A percentile compares a stretch with the other conserved stretches of the same genome.
Conservation (phyloP, 1,284 basidiomycete genomes). For the Microbotryum saponariae region DNA sequence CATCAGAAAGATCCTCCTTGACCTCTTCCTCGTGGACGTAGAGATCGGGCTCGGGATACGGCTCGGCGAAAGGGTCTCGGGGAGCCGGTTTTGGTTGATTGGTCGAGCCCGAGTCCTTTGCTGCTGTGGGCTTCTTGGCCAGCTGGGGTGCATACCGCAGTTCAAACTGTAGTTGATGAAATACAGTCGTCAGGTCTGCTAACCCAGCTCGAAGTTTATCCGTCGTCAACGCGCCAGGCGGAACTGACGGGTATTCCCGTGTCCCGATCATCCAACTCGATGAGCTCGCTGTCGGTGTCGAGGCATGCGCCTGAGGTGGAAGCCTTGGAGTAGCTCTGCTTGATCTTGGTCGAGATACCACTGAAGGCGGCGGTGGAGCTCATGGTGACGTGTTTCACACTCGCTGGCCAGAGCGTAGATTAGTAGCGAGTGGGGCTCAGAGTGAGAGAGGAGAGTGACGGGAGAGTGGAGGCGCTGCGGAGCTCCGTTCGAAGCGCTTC, state of each 20-base stretch:
- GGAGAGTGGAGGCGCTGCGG: no score
- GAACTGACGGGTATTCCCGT: conserved; percentile 25
- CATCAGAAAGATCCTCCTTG: conserved; percentile 23
- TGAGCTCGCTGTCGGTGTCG: conserved; percentile 23
- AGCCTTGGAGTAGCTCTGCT: conserved; percentile 19
- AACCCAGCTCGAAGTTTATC: no score
- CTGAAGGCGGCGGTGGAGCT: neutral
- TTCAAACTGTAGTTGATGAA: conserved; percentile 20
- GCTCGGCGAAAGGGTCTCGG: conserved; percentile 27
- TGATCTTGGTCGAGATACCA: conserved; percentile 15
- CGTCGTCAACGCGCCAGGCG: neutral
- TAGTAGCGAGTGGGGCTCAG: no score
- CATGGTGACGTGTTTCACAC: neutral
- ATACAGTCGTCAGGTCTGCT: neutral
- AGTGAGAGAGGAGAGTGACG: no score
- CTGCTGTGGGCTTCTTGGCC: conserved; percentile 25
- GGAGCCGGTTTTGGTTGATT: neutral
- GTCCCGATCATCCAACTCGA: conserved; percentile 25
- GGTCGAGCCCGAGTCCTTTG: conserved; percentile 1
- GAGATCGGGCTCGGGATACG: conserved; percentile 19
- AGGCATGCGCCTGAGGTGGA: conserved; percentile 2
- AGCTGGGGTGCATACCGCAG: conserved; percentile 26
- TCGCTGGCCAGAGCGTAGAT: no score
- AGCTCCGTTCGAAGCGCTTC: no score
- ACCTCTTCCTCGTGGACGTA: conserved; percentile 26